Evolutionary conservation across 495 filamentous ascomycete species (phyloP).

Genomic region (Tirmania nivea): DNA sequence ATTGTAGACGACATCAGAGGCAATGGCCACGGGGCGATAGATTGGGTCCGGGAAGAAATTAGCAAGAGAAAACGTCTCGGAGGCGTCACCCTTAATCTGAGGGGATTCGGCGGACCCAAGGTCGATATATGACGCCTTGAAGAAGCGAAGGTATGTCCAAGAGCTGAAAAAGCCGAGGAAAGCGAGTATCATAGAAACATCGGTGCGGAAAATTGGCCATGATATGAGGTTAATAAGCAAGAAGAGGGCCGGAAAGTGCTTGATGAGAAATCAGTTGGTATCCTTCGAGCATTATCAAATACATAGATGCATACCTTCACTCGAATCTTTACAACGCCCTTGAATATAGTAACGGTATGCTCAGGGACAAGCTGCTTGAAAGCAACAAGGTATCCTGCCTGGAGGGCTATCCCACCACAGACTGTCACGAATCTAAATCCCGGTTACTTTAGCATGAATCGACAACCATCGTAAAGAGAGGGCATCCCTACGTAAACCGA

Average conservation of each 20-base stretch:
- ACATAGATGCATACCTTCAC: constrained; percentile 30
- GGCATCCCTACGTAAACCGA: constrained; percentile 40
- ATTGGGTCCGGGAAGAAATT: constrained; percentile 83
- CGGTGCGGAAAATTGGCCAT: constrained; percentile 61
- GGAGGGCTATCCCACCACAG: constrained; percentile 68
- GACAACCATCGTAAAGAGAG: neutral
- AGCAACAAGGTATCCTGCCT: constrained; percentile 86
- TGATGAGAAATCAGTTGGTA: constrained; percentile 4
- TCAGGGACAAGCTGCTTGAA: constrained; percentile 97
- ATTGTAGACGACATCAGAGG: constrained; percentile 55
- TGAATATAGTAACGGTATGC: constrained; percentile 88
- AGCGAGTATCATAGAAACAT: constrained; percentile 59
- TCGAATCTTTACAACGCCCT: constrained; percentile 66
- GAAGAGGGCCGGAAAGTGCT: constrained; percentile 79
- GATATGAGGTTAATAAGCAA: constrained; percentile 55
- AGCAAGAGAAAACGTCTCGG: constrained; percentile 84
- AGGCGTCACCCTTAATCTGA: constrained; percentile 61
- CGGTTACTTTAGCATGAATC: neutral
- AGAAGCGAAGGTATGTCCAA: constrained; percentile 96
- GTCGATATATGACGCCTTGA: constrained; percentile 46
- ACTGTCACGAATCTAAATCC: constrained; percentile 45
- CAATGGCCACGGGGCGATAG: constrained; percentile 49
- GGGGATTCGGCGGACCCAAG: constrained; percentile 40
- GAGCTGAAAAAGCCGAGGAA: constrained; percentile 64
- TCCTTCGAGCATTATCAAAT: neutral